These are phyloP conservation scores for Farysia itapuensis DNA, from an alignment of 1,284 basidiomycete genomes.

Conservation along the genomic window DNA sequence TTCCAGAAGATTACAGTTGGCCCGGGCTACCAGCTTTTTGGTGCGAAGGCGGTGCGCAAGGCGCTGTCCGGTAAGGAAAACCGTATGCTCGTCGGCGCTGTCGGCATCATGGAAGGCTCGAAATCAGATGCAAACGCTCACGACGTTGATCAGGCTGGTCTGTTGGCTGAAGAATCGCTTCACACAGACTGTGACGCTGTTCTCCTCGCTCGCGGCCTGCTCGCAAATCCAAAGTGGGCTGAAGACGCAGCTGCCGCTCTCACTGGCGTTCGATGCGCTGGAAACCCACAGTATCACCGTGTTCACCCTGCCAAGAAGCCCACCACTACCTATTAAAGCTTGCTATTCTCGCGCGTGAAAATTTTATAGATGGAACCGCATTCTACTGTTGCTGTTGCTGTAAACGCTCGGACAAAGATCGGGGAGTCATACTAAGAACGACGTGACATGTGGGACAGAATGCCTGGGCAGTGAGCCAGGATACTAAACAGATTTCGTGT, in stretches of 20 bases:
- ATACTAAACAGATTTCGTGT: slow-evolving; percentile 41
- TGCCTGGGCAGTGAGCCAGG: slow-evolving; percentile 38
- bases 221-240: slow-evolving; percentile 48
- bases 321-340: too few relatives aligned
- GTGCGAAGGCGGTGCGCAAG: slow-evolving; percentile 31
- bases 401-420: slow-evolving; percentile 1
- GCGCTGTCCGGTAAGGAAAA: slow-evolving; percentile 18
- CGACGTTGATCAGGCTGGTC: slow-evolving; percentile 28
- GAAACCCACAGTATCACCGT: slow-evolving; percentile 48
- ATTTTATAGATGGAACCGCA: too few relatives aligned
- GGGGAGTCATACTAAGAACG: slow-evolving; percentile 31
- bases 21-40: slow-evolving; percentile 52
- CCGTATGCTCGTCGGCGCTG: slow-evolving; percentile 44
- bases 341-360: too few relatives aligned
- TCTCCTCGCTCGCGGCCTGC: slow-evolving; percentile 42
- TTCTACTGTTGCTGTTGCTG: too few relatives aligned
- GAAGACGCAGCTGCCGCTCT: slow-evolving; percentile 38
- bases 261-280: slow-evolving; percentile 24
- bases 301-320: slow-evolving; percentile 28
- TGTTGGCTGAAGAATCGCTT: slow-evolving; percentile 46
- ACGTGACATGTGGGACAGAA: slow-evolving; percentile 45
- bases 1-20: slow-evolving; percentile 37
- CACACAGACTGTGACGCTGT: slow-evolving; percentile 39
- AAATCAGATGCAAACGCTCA: slow-evolving; percentile 15
- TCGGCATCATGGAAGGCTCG: slow-evolving; percentile 52